These are phyloP conservation scores for Xylariales sp. DNA, from an alignment of 2,329 filamentous ascomycete species.

Conservation along the genomic window DNA sequence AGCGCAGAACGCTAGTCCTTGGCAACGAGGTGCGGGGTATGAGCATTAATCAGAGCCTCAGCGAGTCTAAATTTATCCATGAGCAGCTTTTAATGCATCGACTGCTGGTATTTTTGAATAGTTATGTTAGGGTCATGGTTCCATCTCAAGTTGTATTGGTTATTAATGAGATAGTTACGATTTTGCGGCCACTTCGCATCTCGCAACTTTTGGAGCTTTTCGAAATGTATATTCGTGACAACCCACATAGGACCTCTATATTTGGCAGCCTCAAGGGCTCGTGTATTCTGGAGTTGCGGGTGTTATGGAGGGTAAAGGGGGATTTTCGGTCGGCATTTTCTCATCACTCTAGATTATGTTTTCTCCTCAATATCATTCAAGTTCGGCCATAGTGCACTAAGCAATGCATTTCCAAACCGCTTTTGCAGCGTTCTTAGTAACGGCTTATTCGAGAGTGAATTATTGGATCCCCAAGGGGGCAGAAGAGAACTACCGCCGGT, in stretches of 20 bases:
- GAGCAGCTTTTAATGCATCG: neutral
- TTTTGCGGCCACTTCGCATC: neutral
- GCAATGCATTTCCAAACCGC: too few species aligned
- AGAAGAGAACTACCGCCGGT: neutral
- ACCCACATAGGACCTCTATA: slow-evolving; percentile 6
- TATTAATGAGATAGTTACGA: neutral
- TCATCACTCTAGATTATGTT: slow-evolving; percentile 20
- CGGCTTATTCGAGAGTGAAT: too few species aligned
- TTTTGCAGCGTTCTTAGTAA: too few species aligned
- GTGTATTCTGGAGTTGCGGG: slow-evolving; percentile 29
- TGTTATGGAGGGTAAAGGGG: slow-evolving; percentile 11
- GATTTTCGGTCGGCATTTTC: slow-evolving; percentile 17
- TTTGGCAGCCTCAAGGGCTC: slow-evolving; percentile 8
- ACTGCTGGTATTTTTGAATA: slow-evolving; percentile 19
- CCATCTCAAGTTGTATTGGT: slow-evolving; percentile 13
- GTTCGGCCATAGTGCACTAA: neutral
- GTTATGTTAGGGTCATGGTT: neutral
- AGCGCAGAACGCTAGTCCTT: slow-evolving; percentile 55
- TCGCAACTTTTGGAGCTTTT: neutral
- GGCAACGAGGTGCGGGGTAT: slow-evolving; percentile 67
- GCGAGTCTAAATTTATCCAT: neutral
- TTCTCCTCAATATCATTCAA: slow-evolving; percentile 9
- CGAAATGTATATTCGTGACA: slow-evolving; percentile 11
- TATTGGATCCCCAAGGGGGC: neutral
- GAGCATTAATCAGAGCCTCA: slow-evolving; percentile 46